Evolutionary conservation across 495 filamentous ascomycete species (phyloP).

Genomic region (Aspergillus conjunctus): DNA sequence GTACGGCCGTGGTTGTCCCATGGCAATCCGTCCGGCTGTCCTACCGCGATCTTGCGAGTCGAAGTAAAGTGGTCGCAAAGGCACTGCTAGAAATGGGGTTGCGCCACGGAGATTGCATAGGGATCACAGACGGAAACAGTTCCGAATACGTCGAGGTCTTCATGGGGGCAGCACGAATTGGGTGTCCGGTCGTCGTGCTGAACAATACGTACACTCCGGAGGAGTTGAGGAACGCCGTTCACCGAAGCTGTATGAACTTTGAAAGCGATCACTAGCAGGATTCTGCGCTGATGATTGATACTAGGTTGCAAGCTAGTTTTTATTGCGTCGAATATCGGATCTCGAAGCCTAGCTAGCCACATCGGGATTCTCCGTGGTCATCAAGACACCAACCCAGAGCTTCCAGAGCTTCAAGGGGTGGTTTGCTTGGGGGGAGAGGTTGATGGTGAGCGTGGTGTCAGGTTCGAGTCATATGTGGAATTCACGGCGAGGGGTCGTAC

Average conservation of each 20-base stretch:
- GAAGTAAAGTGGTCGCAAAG: conserved; percentile 23
- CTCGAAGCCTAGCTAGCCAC: conserved; percentile 15
- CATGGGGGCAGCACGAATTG: conserved; percentile 26
- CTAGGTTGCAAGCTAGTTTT: conserved; percentile 27
- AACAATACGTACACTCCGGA: conserved; percentile 31
- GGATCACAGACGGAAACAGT: conserved; percentile 33
- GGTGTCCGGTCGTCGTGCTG: conserved; percentile 30
- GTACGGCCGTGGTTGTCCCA: conserved; percentile 23
- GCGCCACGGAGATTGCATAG: conserved; percentile 27
- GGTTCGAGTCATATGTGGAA: conserved; percentile 20
- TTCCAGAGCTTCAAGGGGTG: conserved; percentile 23
- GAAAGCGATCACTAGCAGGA: too few species aligned
- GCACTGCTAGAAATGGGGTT: conserved; percentile 27
- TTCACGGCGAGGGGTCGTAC: conserved; percentile 11
- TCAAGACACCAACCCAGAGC: not conserved
- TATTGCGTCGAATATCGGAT: conserved; percentile 19
- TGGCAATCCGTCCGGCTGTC: conserved; percentile 27
- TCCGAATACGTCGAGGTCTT: conserved; percentile 32
- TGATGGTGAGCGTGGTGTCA: conserved; percentile 2
- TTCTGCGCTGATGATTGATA: not conserved
- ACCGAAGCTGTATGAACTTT: conserved; percentile 21
- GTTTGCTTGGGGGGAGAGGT: conserved; percentile 13
- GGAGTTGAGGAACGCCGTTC: conserved; percentile 27
- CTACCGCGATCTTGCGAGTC: conserved; percentile 25
- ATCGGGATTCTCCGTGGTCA: conserved; percentile 12